Evolutionary conservation across 768 basidiomycete species (phyloP).

Genomic region (Kwoniella bestiolae): DNA sequence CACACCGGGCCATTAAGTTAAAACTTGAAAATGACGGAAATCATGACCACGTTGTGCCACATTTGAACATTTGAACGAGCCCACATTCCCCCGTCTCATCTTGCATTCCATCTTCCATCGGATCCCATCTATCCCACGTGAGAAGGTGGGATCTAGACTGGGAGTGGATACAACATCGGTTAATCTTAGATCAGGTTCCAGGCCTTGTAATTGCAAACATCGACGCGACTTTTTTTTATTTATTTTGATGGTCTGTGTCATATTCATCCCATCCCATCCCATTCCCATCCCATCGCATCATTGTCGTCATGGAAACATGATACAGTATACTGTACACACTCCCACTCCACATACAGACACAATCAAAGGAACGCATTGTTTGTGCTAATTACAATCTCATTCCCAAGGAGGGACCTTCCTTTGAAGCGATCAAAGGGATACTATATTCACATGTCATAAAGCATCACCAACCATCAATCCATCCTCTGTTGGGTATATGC

Average conservation of each 20-base stretch:
- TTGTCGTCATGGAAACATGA: conserved; percentile 5
- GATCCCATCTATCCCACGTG: neutral
- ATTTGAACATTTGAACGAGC: no score
- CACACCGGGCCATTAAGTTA: no score
- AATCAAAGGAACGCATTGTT: neutral
- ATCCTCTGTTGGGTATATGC: neutral
- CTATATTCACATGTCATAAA: neutral
- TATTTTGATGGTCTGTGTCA: neutral
- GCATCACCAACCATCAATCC: neutral
- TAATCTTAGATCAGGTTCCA: neutral
- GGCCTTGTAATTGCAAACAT: neutral
- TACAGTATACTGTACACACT: no score
- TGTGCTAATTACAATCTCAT: neutral
- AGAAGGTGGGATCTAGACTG: neutral
- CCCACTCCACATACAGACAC: neutral
- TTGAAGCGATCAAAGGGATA: neutral
- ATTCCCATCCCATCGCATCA: neutral
- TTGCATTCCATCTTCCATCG: no score
- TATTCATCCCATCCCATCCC: no score
- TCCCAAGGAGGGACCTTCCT: neutral
- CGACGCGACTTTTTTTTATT: conserved; percentile 8
- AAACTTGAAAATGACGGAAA: no score
- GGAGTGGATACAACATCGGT: no score
- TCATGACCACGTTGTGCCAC: neutral
- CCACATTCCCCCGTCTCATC: no score